These are phyloP conservation scores for Colletotrichum orchidophilum DNA, from an alignment of 2,329 filamentous ascomycete species.

Conservation along the genomic window DNA sequence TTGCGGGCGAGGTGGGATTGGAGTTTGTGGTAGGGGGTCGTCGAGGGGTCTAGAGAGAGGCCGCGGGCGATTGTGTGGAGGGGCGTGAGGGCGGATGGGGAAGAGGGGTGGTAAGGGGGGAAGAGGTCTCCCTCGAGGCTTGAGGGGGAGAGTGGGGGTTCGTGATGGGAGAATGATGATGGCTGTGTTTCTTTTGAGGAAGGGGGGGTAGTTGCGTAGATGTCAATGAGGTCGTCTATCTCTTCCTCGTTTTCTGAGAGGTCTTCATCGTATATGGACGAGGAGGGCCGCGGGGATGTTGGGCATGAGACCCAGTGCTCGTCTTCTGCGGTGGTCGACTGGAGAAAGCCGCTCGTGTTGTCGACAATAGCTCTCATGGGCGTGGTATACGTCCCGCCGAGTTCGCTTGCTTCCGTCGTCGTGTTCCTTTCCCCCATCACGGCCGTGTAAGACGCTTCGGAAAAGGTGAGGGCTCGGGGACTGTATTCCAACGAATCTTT, in stretches of 20 bases:
- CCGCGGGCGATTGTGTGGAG: slow-evolving; percentile 26
- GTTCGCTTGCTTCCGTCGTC: neutral
- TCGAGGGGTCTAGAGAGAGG: slow-evolving; percentile 27
- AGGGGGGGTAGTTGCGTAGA: neutral
- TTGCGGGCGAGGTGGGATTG: slow-evolving; percentile 36
- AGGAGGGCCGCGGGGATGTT: neutral
- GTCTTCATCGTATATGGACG: neutral
- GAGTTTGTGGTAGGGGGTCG: slow-evolving; percentile 13
- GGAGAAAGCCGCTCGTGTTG: neutral
- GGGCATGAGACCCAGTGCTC: neutral
- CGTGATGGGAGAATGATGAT: neutral
- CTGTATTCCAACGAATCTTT: neutral
- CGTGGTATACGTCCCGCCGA: too few relatives aligned
- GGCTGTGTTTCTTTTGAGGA: neutral
- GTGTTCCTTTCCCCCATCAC: neutral
- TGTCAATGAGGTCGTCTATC: slow-evolving; percentile 1
- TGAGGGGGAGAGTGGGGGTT: neutral
- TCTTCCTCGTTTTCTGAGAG: neutral
- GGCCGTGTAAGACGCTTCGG: neutral
- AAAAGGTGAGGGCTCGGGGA: neutral
- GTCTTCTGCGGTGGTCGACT: neutral
- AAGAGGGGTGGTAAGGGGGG: slow-evolving; percentile 15
- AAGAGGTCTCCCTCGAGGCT: neutral
- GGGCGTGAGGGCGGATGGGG: neutral
- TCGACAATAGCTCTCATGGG: neutral